These are phyloP conservation scores for Lichina pygmaea DNA, from an alignment of 495 filamentous ascomycete species.

Conservation along the genomic window DNA sequence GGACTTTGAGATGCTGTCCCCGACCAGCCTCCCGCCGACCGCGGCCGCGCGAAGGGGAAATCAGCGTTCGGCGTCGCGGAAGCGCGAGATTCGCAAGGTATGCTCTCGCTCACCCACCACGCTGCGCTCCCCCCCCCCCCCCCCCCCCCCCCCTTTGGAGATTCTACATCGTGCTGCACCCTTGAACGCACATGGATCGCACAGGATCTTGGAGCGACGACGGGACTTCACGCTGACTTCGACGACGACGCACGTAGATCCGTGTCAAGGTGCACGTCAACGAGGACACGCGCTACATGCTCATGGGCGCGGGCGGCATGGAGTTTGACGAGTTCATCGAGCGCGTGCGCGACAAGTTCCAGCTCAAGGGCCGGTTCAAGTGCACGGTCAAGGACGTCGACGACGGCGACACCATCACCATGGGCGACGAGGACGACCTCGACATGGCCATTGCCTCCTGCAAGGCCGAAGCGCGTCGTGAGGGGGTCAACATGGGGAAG, in stretches of 20 bases:
- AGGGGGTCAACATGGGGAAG: conserved; percentile 67
- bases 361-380: conserved; percentile 38
- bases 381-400: conserved; percentile 71
- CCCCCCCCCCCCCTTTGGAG: background rate
- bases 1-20: conserved; percentile 52
- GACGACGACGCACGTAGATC: conserved; percentile 17
- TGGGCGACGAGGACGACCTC: conserved; percentile 90
- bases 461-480: conserved; percentile 39
- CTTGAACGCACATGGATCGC: too few species aligned
- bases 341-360: conserved; percentile 64
- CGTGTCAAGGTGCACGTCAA: conserved; percentile 67
- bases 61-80: conserved; percentile 11
- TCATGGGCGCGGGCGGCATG: conserved; percentile 42
- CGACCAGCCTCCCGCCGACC: conserved; percentile 8
- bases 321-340: conserved; percentile 49
- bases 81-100: conserved; percentile 18
- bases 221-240: background rate
- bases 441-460: conserved; percentile 52
- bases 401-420: conserved; percentile 78
- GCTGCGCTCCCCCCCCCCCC: background rate
- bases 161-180: too few species aligned
- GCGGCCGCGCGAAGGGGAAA: background rate
- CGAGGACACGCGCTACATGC: conserved; percentile 85
- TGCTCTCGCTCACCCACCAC: background rate
- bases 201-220: too few species aligned